phyloP scores from a whole-genome alignment of 2,329 filamentous ascomycete species.

The Cladosporium velox region DNA sequence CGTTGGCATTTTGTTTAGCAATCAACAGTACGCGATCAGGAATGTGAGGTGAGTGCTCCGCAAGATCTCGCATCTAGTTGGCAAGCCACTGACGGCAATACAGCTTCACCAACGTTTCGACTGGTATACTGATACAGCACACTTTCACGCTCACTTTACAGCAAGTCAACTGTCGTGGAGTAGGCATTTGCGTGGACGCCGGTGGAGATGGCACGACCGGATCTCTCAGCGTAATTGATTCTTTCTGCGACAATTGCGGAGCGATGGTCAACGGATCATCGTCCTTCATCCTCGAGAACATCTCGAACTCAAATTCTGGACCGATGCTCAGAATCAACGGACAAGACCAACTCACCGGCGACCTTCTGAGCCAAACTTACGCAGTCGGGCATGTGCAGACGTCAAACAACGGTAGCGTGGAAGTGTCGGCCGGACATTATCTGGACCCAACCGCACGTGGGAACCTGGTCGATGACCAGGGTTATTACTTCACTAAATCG shows the following conservation, averaged over 20 bases:
- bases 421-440: conserved; percentile 22
- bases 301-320: conserved; percentile 27
- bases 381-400: conserved; percentile 26
- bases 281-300: conserved; percentile 30
- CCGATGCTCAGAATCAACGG: conserved; percentile 30
- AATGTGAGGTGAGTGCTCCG: conserved; percentile 48
- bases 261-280: conserved; percentile 14
- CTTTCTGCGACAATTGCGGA: conserved; percentile 23
- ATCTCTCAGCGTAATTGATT: conserved; percentile 33
- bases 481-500: conserved; percentile 45
- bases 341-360: conserved; percentile 29
- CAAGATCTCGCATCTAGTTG: neutral
- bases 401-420: conserved; percentile 27
- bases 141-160: conserved; percentile 28
- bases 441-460: conserved; percentile 27
- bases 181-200: conserved; percentile 31
- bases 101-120: conserved; percentile 31
- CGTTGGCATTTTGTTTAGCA: conserved; percentile 45
- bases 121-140: conserved; percentile 28
- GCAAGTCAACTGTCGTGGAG: conserved; percentile 29
- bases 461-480: conserved; percentile 27
- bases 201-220: conserved; percentile 26
- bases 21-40: conserved; percentile 58
- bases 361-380: conserved; percentile 38
- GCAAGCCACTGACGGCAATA: neutral